phyloP scores from a whole-genome alignment of 176 grass and related monocot species.

The Juncus effusus region DNA sequence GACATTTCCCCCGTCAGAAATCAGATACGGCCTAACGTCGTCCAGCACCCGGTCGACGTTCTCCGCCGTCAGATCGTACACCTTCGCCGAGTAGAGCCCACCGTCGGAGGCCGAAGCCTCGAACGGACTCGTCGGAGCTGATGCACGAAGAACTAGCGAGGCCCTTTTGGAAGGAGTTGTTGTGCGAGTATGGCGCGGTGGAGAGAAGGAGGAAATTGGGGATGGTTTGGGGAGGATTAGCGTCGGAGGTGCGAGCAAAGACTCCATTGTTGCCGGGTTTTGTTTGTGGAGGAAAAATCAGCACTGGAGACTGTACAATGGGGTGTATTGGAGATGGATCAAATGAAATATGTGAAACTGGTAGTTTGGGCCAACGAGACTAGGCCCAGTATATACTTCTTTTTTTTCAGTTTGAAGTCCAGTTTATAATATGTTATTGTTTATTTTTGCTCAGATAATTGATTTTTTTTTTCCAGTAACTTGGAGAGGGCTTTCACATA shows the following conservation, averaged over 20 bases:
- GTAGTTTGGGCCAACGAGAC: too few relatives aligned
- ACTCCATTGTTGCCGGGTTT: background rate
- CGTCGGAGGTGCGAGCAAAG: background rate
- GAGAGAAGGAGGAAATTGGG: background rate
- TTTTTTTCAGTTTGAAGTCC: too few relatives aligned
- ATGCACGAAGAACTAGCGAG: background rate
- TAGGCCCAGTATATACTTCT: too few relatives aligned
- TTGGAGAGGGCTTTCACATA: too few relatives aligned
- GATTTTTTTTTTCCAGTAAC: too few relatives aligned
- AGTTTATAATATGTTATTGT: too few relatives aligned
- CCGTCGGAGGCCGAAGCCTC: constrained; percentile 22
- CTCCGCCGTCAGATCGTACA: constrained; percentile 64
- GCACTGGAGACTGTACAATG: too few relatives aligned
- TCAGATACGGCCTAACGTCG: constrained; percentile 86
- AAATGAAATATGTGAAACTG: too few relatives aligned
- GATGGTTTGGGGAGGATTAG: background rate
- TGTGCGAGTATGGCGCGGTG: background rate
- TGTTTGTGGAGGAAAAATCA: too few relatives aligned
- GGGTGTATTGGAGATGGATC: too few relatives aligned
- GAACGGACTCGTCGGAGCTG: constrained; percentile 21
- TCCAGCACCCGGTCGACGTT: constrained; percentile 79
- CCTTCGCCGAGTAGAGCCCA: constrained; percentile 60
- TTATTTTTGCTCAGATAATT: too few relatives aligned
- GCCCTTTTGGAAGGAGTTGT: background rate
- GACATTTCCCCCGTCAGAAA: constrained; percentile 82